Evolutionary conservation across 129 eudicot genomes (phyloP), one percentile per base, ranked within the genome.

Genomic region (Apium graveolens): DNA sequence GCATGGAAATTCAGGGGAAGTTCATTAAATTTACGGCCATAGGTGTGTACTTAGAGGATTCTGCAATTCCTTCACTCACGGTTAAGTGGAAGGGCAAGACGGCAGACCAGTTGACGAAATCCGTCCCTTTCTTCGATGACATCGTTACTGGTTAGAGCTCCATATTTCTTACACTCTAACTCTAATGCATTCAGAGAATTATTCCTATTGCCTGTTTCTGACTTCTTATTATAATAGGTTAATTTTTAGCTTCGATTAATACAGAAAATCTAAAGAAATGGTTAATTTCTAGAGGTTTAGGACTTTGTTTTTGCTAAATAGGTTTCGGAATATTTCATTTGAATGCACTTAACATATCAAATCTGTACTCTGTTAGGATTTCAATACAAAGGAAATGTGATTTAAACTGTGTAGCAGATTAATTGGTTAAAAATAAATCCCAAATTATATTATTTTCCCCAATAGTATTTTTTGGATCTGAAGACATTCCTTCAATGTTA

Each of bases 71-170:
- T 24, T 84, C 76, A 13, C 96, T 94, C 45, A 88, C 92, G 26
- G 88, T 7, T 17, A 91, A 94, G 78, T 94, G 98, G 98, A 94
- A 89, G 79, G 97, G 96, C 66, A 94, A 94, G 79, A 86, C 78
- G 7, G 86, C 88, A 3, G 84, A 80, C 24, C 96, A 91, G 83
- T 82, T 94, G 82, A 71, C 70, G 68, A 83, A 84, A 38, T 91
- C 96, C 35, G 88, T 82, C 13, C 91, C 88, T 68, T 94, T 94
- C 84, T 89, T 79, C 81, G 49, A 80, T 41, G 96, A 94, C 65
- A 85, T 94, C 45, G 87, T 89, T 68, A 82, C 91, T 0, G 98
- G 97, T 94, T 83, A 57, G 66, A 57, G 16, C 32, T 57, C 66
- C 66, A 57, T 51, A n/a, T n/a, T n/a, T n/a, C n/a, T n/a, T n/a